Evolutionary conservation across 2,329 filamentous ascomycete genomes (phyloP).

Genomic region (Thermomyces lanuginosus): DNA sequence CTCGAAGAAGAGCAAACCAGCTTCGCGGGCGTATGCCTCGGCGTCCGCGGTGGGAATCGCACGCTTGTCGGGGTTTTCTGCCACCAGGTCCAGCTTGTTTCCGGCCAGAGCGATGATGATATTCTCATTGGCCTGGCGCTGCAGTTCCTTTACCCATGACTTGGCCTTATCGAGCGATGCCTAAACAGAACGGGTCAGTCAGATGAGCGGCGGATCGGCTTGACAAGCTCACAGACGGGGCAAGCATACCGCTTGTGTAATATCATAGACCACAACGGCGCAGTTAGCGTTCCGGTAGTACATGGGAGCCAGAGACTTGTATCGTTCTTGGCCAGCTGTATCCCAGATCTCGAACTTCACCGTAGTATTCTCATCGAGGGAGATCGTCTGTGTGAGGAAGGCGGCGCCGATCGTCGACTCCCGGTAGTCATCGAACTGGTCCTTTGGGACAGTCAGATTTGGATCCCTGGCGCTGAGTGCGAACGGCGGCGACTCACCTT

Average conservation of each 20-base stretch:
- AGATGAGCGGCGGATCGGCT: conserved; percentile 4
- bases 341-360: conserved; percentile 99
- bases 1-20: conserved; percentile 91
- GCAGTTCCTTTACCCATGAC: conserved; percentile 96
- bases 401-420: conserved; percentile 97
- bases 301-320: conserved; percentile 98
- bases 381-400: conserved; percentile 97
- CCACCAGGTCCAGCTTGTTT: conserved; percentile 94
- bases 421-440: conserved; percentile 97
- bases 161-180: conserved; percentile 97
- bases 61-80: conserved; percentile 86
- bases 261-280: conserved; percentile 97
- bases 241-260: conserved; percentile 80
- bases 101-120: conserved; percentile 97
- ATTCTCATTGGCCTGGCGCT: conserved; percentile 97
- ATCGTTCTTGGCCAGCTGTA: conserved; percentile 93
- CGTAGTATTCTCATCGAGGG: conserved; percentile 91
- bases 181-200: conserved; percentile 31
- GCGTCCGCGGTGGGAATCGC: conserved; percentile 79
- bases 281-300: conserved; percentile 99
- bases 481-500: conserved; percentile 47
- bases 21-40: conserved; percentile 86
- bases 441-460: conserved; percentile 40
- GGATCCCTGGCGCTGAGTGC: not conserved
- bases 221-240: not conserved